Conservation (phyloP, 2,329 filamentous ascomycete species). For the Myriosclerotinia duriaeana region DNA sequence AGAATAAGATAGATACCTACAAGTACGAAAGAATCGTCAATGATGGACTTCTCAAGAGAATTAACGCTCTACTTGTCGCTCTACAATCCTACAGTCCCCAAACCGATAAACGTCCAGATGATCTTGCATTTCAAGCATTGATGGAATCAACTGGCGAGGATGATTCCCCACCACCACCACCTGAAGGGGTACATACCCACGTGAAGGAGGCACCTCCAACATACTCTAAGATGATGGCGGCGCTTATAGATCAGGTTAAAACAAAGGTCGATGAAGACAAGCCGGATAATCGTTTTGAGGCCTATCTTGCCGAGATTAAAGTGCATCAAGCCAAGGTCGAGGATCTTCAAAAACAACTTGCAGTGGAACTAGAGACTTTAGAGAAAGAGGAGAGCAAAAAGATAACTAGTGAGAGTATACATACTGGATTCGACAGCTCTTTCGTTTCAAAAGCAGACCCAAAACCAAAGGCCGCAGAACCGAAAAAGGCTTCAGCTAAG, state of each 20-base stretch:
- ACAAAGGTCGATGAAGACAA: constrained; percentile 69
- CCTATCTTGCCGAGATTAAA: constrained; percentile 76
- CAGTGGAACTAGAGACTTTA: constrained; percentile 72
- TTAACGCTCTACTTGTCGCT: constrained; percentile 72
- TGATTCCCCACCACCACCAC: constrained; percentile 70
- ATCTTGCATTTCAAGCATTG: constrained; percentile 84
- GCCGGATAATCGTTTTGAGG: constrained; percentile 63
- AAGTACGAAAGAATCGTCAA: constrained; percentile 94
- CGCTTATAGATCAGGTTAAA: constrained; percentile 91
- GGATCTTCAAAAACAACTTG: constrained; percentile 72
- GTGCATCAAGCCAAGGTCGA: constrained; percentile 76
- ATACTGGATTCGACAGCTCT: constrained; percentile 88
- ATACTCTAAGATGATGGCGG: constrained; percentile 98
- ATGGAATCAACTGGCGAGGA: constrained; percentile 79
- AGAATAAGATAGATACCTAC: constrained; percentile 83
- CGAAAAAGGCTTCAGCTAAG: constrained; percentile 42
- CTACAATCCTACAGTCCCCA: constrained; percentile 72
- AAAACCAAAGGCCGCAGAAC: constrained; percentile 30
- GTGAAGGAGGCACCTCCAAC: constrained; percentile 72
- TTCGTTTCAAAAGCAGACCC: constrained; percentile 64
- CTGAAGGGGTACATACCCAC: constrained; percentile 74
- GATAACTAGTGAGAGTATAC: constrained; percentile 89
- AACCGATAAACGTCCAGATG: constrained; percentile 65
- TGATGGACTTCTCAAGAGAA: constrained; percentile 81
- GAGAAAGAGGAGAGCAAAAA: constrained; percentile 83